A percentile compares a stretch with the other conserved stretches of the same genome.
Evolutionary conservation across 1,284 basidiomycete species (phyloP).

Genomic region (Ustilago nuda): DNA sequence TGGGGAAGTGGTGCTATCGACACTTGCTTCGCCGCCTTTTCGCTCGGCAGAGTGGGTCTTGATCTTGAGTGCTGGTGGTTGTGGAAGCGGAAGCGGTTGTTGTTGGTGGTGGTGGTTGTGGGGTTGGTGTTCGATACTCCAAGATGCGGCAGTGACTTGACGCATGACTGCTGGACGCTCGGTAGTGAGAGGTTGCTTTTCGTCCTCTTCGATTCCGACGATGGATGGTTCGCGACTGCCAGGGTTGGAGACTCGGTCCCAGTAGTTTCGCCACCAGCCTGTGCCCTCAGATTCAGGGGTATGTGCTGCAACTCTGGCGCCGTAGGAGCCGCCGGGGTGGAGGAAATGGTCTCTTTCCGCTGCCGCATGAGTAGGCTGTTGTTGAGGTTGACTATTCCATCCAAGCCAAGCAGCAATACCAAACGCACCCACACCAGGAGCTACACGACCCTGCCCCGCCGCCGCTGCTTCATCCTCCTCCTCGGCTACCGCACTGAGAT

Average conservation of each 20-base stretch:
- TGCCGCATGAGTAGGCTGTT: not conserved
- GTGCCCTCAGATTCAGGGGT: conserved; percentile 16
- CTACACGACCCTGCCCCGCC: not conserved
- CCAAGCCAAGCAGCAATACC: conserved; percentile 44
- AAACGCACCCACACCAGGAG: conserved; percentile 30
- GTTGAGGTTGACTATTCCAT: conserved; percentile 10
- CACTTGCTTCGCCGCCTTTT: not conserved
- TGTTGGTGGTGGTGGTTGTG: not conserved
- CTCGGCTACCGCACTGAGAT: conserved; percentile 20
- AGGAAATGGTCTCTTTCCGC: conserved; percentile 1
- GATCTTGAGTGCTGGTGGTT: conserved; percentile 21
- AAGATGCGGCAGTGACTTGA: conserved; percentile 41
- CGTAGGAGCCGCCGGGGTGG: conserved; percentile 5
- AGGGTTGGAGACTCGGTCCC: conserved; percentile 29
- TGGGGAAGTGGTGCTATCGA: conserved; percentile 14
- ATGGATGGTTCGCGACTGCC: conserved; percentile 33
- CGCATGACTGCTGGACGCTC: conserved; percentile 22
- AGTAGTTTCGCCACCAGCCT: conserved; percentile 44
- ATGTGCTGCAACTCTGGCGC: not conserved
- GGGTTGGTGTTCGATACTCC: conserved; percentile 13
- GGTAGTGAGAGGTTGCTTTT: conserved; percentile 11
- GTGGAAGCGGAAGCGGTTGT: not conserved
- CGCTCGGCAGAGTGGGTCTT: not conserved
- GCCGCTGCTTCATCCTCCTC: conserved; percentile 8
- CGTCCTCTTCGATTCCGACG: conserved; percentile 16